A percentile compares a stretch with the other conserved stretches of the same genome.
Conservation (phyloP, 768 basidiomycete genomes). For the Lactarius evosmus region DNA sequence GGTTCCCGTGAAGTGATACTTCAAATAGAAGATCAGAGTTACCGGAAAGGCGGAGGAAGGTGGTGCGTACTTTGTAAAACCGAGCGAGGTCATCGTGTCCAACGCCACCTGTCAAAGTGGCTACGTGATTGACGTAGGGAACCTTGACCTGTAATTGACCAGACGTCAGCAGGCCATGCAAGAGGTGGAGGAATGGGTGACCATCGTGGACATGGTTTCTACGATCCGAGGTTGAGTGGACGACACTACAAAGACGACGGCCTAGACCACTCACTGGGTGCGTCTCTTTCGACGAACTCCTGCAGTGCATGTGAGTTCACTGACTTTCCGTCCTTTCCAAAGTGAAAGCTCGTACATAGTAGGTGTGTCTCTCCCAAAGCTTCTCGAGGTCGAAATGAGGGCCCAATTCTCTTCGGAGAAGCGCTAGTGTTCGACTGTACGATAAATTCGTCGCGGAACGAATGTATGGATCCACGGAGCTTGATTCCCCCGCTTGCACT, state of each 20-base stretch:
- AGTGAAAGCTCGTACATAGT: constrained; percentile 36
- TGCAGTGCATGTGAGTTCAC: constrained; percentile 13
- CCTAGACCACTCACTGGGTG: constrained; percentile 35
- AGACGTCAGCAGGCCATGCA: constrained; percentile 1
- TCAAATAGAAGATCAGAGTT: not conserved
- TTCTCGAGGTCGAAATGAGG: constrained; percentile 46
- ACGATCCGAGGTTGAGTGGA: constrained; percentile 7
- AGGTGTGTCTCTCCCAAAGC: constrained; percentile 47
- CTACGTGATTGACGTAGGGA: constrained; percentile 42
- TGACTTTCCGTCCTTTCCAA: not conserved
- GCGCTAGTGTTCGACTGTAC: constrained; percentile 40
- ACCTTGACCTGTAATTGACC: constrained; percentile 36
- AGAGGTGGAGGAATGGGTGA: constrained; percentile 20
- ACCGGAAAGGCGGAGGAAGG: not conserved
- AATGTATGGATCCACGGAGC: constrained; percentile 34
- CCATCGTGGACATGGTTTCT: constrained; percentile 47
- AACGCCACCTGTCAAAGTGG: constrained; percentile 49
- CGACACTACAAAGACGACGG: not conserved
- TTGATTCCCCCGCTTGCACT: constrained; percentile 28
- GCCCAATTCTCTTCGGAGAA: constrained; percentile 38
- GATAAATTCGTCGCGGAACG: constrained; percentile 41
- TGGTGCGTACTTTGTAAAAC: constrained; percentile 43
- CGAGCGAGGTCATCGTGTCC: constrained; percentile 42
- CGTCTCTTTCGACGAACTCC: constrained; percentile 43
- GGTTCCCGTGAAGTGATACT: constrained; percentile 42